A percentile compares a stretch with the other conserved stretches of the same genome.
phyloP scores from a whole-genome alignment of 768 basidiomycete species.

The Mycena haematopus region DNA sequence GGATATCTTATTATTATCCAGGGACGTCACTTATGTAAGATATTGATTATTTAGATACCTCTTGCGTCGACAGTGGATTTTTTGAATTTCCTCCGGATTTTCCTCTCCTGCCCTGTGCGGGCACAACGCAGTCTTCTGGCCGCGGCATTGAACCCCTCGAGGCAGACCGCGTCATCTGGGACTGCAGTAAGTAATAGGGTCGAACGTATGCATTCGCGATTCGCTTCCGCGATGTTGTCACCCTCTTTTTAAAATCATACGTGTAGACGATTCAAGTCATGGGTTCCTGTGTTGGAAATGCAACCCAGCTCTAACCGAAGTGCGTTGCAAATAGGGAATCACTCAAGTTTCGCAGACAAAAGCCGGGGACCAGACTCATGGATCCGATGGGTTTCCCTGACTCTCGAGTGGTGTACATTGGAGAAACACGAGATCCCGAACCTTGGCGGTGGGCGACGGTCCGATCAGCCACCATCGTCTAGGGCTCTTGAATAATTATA shows the following conservation, averaged over 20 bases:
- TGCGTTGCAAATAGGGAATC: too few relatives aligned
- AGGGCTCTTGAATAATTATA: not conserved
- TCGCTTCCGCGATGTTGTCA: constrained; percentile 6
- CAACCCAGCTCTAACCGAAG: too few relatives aligned
- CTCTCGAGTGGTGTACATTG: not conserved
- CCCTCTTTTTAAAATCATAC: too few relatives aligned
- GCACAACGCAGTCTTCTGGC: constrained; percentile 3
- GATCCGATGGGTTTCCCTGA: not conserved
- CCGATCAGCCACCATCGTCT: constrained; percentile 2
- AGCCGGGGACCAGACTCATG: not conserved
- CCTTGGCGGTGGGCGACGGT: constrained; percentile 1
- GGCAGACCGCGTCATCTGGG: not conserved
- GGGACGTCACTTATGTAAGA: not conserved
- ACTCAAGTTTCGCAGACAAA: not conserved
- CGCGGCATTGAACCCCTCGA: constrained; percentile 16
- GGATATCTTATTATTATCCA: not conserved
- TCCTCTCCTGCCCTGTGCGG: not conserved
- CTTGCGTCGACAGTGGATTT: not conserved
- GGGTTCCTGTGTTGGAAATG: too few relatives aligned
- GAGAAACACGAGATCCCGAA: constrained; percentile 8
- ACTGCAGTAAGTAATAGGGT: constrained; percentile 11
- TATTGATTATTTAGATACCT: not conserved
- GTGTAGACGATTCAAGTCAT: too few relatives aligned
- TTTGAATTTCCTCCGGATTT: not conserved
- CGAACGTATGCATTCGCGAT: not conserved